These are phyloP conservation scores for Solanum habrochaites DNA, from an alignment of 257 asterid genomes.

Conservation along the genomic window DNA sequence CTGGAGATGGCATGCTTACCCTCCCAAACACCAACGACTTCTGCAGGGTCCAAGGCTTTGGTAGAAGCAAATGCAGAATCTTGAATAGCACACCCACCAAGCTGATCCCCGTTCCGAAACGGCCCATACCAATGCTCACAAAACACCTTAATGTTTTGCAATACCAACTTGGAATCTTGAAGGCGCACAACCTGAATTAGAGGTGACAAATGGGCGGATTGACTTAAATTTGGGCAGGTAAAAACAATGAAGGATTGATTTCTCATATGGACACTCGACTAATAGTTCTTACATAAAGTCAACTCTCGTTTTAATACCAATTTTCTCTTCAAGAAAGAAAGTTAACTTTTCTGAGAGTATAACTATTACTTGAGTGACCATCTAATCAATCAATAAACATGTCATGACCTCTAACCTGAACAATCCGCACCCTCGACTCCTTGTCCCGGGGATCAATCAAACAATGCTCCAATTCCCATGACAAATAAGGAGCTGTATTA, in stretches of 20 bases:
- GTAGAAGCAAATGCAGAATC: conserved; percentile 94
- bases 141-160: conserved; percentile 40
- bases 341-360: neutral
- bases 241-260: neutral
- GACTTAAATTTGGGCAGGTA: neutral
- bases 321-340: neutral
- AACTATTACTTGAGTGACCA: neutral
- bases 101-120: conserved; percentile 86
- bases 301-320: neutral
- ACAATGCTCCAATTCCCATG: conserved; percentile 73
- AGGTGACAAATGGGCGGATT: neutral
- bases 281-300: neutral
- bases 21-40: conserved; percentile 53
- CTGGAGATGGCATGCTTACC: conserved; percentile 27
- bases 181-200: conserved; percentile 26
- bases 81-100: conserved; percentile 82
- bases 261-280: neutral
- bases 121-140: conserved; percentile 97
- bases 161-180: conserved; percentile 11
- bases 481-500: neutral
- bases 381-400: neutral
- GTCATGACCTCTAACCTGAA: conserved; percentile 20
- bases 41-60: conserved; percentile 29
- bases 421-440: conserved; percentile 54
- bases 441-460: conserved; percentile 49